Conservation (phyloP, 306 rosid species). For the Cicer arietinum region DNA sequence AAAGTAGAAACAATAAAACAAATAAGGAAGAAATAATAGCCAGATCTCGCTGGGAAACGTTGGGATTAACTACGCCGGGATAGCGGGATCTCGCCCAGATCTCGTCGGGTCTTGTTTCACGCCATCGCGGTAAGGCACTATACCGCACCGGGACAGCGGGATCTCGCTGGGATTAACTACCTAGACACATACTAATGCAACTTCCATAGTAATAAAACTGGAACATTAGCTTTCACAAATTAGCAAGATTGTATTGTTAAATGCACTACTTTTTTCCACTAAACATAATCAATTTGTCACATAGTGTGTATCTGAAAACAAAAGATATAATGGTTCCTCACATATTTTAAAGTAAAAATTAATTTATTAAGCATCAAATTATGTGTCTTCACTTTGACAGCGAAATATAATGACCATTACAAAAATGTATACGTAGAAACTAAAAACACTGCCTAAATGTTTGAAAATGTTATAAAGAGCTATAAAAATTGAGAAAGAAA, state of each 20-base stretch:
- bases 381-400: neutral
- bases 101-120: too few species aligned
- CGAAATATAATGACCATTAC: constrained; percentile 14
- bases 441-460: constrained; percentile 31
- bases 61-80: too few species aligned
- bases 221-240: constrained; percentile 32
- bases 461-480: neutral
- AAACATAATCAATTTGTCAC: constrained; percentile 3
- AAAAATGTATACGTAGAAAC: constrained; percentile 9
- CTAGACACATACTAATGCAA: constrained; percentile 15
- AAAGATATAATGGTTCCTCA: constrained; percentile 17
- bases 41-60: too few species aligned
- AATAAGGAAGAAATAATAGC: too few species aligned
- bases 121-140: too few species aligned
- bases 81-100: too few species aligned
- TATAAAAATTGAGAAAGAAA: constrained; percentile 20
- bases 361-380: constrained; percentile 18
- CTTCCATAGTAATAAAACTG: constrained; percentile 27
- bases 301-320: constrained; percentile 6
- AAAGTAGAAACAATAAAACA: too few species aligned
- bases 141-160: too few species aligned
- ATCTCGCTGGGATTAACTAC: too few species aligned
- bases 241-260: constrained; percentile 15
- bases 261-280: neutral
- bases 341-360: constrained; percentile 13